Evolutionary conservation across 768 basidiomycete species (phyloP), one percentile per base, ranked within the genome.

Genomic region (Agrocybe praecox): DNA sequence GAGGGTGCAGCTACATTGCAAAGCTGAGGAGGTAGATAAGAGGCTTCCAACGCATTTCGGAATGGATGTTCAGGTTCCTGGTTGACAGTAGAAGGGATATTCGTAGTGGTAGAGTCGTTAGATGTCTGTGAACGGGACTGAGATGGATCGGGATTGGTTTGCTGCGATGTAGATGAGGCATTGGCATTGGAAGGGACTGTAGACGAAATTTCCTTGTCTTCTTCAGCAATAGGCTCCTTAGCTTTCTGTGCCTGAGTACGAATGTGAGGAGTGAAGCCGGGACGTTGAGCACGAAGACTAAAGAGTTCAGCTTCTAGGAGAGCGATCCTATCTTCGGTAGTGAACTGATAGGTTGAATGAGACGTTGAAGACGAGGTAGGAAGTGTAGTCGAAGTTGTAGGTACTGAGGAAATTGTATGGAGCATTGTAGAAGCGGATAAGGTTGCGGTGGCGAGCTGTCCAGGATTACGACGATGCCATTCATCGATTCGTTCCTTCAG

Each of bases 401-500:
- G 2, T 8, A 17, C 18, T 4, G 33, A 9, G n/a, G 40, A 2
- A 8, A 44, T 29, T 18, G 34, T 8, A 2, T 22, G 15, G 32
- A 3, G 19, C 2, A 42, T 49, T 15, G 15, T 50, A 22, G 5
- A 42, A 14, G 49, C 24, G 8, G 53, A 45, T 1, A 60, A n/a
- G 1, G 56, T 46, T 1, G 43, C 54, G 14, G 32, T 26, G 0
- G 57, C 60, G 14, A 61, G 57, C 57, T 61, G 62, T 1, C 48
- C 43, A 0, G 63, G 63, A 23, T 64, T 64, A 0, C 44, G 53
- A 14, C 61, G 43, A 32, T 61, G 63, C 61, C 61, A 65, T 40
- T 65, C 59, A 21, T 57, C 65, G 29, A 55, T 51, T 9, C 46
- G 53, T 26, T 57, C 62, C 46, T 44, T 47, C 12, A 60, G 46